Base-by-base conservation (phyloP, 352 stramenopile species). In the Globisporangium polare region DNA sequence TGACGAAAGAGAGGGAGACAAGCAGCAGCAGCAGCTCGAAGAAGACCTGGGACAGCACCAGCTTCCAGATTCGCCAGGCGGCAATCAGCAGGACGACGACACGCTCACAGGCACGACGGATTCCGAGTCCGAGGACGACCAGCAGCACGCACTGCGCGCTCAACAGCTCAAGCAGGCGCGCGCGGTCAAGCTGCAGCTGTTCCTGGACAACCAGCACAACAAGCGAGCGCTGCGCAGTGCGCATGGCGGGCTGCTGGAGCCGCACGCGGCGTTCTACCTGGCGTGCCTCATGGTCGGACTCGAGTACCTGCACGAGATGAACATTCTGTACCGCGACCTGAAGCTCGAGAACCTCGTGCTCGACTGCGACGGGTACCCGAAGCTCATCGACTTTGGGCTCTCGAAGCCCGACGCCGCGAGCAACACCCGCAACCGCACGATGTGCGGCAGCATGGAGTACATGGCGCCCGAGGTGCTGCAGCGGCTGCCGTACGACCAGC, bases 271-370 rank as follows among this genome's bases (percentile, higher is more conserved):
- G 12, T 99, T 99, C 74, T 99, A 99, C 73, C 80, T 91, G 1
- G 95, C 95, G 1, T 96, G 98, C 71, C 89, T 99, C 31, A 79
- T 95, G 22, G 73, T 92, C 5, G 95, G 96, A 12, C 90, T 99
- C 33, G 80, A 97, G 46, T 89, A 86, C 69, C 41, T 94, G 49
- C 84, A 93, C 61, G 60, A 56, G 17, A 56, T 63, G 61, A 66
- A 77, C 29, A 64, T 93, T 46, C 67, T 91, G 45, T 96, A 95
- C 71, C 80, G 88, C 10, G 88, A 96, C 52, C 68, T 96, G 18
- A 96, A 97, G 71, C 75, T 93, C 27, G 88, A 96, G 62, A 96
- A 96, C 67, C 67, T 96, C 26, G 77, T 96, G 61, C 66, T 96
- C 29, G 83, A 97, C 67, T 58, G 64, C 4, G 74, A 89, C 45